Evolutionary conservation across 441 rosid species (phyloP).

Genomic region (Erodium texanum): DNA sequence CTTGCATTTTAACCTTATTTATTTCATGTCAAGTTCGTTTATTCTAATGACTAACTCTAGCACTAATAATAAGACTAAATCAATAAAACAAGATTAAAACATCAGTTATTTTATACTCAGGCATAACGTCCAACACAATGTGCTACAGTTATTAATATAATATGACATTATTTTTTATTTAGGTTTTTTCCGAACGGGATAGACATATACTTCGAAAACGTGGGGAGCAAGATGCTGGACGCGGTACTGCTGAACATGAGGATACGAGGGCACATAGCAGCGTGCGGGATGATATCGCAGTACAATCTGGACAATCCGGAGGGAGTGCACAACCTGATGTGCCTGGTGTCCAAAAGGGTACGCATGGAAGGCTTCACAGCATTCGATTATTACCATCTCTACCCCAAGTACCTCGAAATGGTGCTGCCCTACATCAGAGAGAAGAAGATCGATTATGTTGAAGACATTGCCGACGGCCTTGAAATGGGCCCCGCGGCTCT

Average conservation of each 20-base stretch:
- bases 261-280: conserved; percentile 34
- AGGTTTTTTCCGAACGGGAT: conserved; percentile 47
- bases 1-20: too few species aligned
- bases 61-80: too few species aligned
- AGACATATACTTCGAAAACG: conserved; percentile 49
- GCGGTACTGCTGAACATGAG: conserved; percentile 42
- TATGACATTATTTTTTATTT: neutral
- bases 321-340: conserved; percentile 26
- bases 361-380: conserved; percentile 35
- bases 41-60: too few species aligned
- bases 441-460: conserved; percentile 24
- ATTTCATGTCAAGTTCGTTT: too few species aligned
- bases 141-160: too few species aligned
- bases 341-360: conserved; percentile 24
- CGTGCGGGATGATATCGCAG: conserved; percentile 58
- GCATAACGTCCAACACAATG: too few species aligned
- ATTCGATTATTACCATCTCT: conserved; percentile 25
- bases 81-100: too few species aligned
- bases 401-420: conserved; percentile 23
- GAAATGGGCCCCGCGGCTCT: conserved; percentile 30
- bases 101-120: too few species aligned
- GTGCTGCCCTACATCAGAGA: conserved; percentile 25
- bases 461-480: conserved; percentile 28
- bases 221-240: conserved; percentile 43
- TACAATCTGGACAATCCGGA: conserved; percentile 39